A percentile compares a stretch with the other conserved stretches of the same genome.
These are phyloP conservation scores for Wickerhamomyces canadensis DNA, from an alignment of 805 yeast species.

Conservation along the genomic window DNA sequence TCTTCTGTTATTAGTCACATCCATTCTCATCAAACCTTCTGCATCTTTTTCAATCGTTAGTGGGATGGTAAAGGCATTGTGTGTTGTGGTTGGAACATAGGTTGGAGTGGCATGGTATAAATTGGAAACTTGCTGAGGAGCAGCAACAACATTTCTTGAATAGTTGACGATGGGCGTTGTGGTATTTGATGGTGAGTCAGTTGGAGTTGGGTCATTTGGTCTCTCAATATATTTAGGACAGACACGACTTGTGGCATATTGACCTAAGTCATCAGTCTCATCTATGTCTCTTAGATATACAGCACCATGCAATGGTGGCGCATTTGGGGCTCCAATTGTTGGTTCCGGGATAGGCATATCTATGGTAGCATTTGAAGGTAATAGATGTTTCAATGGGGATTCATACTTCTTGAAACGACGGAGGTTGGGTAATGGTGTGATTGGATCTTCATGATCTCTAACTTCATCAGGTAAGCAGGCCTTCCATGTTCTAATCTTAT, in stretches of 20 bases:
- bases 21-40: slow-evolving; percentile 27
- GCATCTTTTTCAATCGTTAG: slow-evolving; percentile 10
- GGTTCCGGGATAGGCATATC: slow-evolving; percentile 81
- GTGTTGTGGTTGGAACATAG: slow-evolving; percentile 19
- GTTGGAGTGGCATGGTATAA: slow-evolving; percentile 23
- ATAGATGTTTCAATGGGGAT: slow-evolving; percentile 76
- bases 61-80: slow-evolving; percentile 31
- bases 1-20: slow-evolving; percentile 26
- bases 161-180: slow-evolving; percentile 18
- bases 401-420: slow-evolving; percentile 69
- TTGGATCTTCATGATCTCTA: slow-evolving; percentile 76
- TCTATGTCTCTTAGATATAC: slow-evolving; percentile 75
- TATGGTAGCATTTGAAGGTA: slow-evolving; percentile 69
- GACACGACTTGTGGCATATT: slow-evolving; percentile 48
- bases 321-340: slow-evolving; percentile 70
- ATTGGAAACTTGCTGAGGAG: slow-evolving; percentile 9
- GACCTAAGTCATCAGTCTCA: slow-evolving; percentile 79
- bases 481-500: slow-evolving; percentile 96
- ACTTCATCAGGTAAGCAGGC: slow-evolving; percentile 98
- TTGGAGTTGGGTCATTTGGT: slow-evolving; percentile 35
- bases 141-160: slow-evolving; percentile 15
- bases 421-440: slow-evolving; percentile 63
- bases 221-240: slow-evolving; percentile 39
- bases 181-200: slow-evolving; percentile 13
- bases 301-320: slow-evolving; percentile 93